phyloP scores from a whole-genome alignment of 176 grass and related monocot species.

The Oryza punctata region DNA sequence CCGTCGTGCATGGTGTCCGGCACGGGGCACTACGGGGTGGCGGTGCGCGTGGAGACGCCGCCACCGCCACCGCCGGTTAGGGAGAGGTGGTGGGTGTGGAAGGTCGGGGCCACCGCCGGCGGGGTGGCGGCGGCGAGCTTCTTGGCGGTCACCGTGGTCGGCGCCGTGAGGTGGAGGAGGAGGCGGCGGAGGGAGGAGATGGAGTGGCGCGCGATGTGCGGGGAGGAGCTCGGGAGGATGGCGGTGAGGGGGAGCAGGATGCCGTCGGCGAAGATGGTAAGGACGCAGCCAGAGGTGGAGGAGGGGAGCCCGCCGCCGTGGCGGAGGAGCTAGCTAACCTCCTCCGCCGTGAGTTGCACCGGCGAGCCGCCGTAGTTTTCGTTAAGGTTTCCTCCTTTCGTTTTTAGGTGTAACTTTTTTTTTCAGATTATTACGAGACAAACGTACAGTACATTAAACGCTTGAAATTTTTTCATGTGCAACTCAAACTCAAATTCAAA shows the following conservation, averaged over 20 bases:
- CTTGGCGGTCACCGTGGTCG: slow-evolving; percentile 23
- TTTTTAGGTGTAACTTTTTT: slow-evolving; percentile 21
- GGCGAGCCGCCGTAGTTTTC: background rate
- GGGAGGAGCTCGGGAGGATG: slow-evolving; percentile 48
- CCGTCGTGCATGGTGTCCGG: slow-evolving; percentile 42
- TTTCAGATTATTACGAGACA: background rate
- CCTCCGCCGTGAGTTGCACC: background rate
- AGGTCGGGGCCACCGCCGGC: background rate
- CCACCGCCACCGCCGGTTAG: background rate
- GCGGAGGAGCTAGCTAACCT: background rate
- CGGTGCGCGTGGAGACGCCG: slow-evolving; percentile 13
- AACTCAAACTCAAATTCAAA: background rate
- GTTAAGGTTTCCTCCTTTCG: background rate
- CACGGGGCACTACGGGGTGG: slow-evolving; percentile 48
- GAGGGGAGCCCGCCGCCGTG: slow-evolving; percentile 32
- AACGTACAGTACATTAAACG: background rate
- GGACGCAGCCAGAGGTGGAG: slow-evolving; percentile 43
- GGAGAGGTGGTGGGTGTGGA: slow-evolving; percentile 43
- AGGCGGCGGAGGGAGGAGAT: slow-evolving; percentile 56
- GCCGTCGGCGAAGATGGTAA: slow-evolving; percentile 48
- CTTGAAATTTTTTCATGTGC: background rate
- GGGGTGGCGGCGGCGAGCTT: slow-evolving; percentile 23
- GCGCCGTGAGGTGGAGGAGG: slow-evolving; percentile 41
- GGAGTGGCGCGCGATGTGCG: slow-evolving; percentile 28
- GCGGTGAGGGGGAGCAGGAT: slow-evolving; percentile 49